Evolutionary conservation across 345 rosid genomes (phyloP), one percentile per base, ranked within the genome.

Genomic region (Eucalyptus leucophloia): DNA sequence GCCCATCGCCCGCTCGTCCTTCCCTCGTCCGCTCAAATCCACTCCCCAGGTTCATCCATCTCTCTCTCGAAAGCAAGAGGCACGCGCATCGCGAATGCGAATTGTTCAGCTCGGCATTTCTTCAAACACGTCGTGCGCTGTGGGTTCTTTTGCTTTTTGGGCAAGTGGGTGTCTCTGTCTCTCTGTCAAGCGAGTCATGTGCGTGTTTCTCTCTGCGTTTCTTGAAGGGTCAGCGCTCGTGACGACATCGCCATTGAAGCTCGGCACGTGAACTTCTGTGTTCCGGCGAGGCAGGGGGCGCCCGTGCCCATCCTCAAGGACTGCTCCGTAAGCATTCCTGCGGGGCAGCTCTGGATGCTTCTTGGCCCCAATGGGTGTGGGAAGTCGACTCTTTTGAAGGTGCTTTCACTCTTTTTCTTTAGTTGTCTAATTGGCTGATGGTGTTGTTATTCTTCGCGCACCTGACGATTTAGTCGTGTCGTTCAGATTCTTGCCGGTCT

Each of bases 281-380:
- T 93, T 62, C 85, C 62, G 82, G 88, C 97, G 50, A 92, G 93
- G 92, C 97, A 94, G 49, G 95, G 97, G 50, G 89, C 88, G 17
- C 81, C 91, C 24, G 87, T 95, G 51, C 95, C 97, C 45, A 95
- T 98, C 87, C 98, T 98, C 69, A 93, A 91, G 86, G 95, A 98
- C 51, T 98, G 99, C 92, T 95, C 98, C 34, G 88, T 98, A 88
- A 91, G 89, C 11, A 90, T 98, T 89, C 99, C 98, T 88, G 93
- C 95, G 2, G 99, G 98, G 9, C 94, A 96, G 88, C 91, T 98
- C 81, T 97, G 99, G 98, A 97, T 98, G 99, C 93, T 97, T 92
- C 99, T 97, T 89, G 99, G 99, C 19, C 99, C 99, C 69, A 98
- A 98, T 90, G 99, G 99, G 26, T 98, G 98, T 90, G 99, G 99